Conservation (phyloP, 2,329 filamentous ascomycete genomes). For the Coleophoma cylindrospora region DNA sequence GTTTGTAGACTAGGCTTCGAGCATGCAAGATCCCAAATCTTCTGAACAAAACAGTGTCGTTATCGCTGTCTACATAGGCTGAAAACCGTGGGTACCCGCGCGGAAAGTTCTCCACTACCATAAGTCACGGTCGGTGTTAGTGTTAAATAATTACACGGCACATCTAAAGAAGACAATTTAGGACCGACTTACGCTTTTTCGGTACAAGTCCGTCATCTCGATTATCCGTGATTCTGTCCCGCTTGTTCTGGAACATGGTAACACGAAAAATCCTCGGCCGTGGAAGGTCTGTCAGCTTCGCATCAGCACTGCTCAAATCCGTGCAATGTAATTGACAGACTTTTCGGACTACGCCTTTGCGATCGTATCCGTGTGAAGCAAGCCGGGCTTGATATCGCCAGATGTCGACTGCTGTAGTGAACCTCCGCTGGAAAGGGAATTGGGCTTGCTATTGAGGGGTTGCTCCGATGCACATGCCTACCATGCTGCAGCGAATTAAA, state of each 20-base stretch:
- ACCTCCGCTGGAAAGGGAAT: no score
- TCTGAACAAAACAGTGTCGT: conserved; percentile 31
- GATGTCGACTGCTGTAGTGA: no score
- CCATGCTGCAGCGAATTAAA: no score
- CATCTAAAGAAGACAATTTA: not conserved
- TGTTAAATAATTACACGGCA: not conserved
- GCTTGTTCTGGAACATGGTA: not conserved
- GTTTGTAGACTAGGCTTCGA: conserved; percentile 19
- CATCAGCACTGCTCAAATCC: not conserved
- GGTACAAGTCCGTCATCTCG: not conserved
- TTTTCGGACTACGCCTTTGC: no score
- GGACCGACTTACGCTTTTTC: not conserved
- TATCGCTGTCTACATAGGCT: conserved; percentile 30
- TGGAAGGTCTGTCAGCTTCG: not conserved
- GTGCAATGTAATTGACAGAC: no score
- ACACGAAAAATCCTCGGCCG: not conserved
- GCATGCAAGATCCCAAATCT: conserved; percentile 32
- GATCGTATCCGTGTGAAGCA: no score
- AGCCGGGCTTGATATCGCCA: no score
- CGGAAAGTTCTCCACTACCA: not conserved
- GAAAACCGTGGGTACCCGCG: conserved; percentile 30
- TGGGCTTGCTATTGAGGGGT: no score
- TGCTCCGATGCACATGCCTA: no score
- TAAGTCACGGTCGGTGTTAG: no score
- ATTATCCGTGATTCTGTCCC: not conserved